Base-by-base conservation (phyloP, 1,139 yeast species). In the Hemisphaericaspora lyxosophila region DNA sequence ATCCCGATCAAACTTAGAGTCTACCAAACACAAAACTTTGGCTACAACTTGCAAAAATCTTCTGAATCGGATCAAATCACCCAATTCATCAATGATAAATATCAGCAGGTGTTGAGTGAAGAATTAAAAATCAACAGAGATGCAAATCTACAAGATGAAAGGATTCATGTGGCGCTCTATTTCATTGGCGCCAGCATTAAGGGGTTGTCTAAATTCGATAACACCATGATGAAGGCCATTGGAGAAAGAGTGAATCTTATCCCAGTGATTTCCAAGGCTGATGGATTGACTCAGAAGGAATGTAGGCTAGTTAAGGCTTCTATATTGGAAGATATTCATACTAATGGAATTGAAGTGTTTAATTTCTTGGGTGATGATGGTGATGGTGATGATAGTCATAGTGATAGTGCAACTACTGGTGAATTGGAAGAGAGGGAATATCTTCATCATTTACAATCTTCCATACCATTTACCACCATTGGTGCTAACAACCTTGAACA, bases 251-350 rank as follows among this genome's bases (percentile, higher is more conserved):
- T 75, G 20, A 82, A 82, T 53, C 62, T 82, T 5, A 62, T 82
- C 25, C 82, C 86, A 2, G 60, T 82, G 71, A 92, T 92, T 62
- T 96, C 96, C 46, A 41, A 44, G 33, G 40, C 83, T 2, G 89
- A 82, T 54, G 57, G 75, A 3, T 62, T 80, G 35, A 80, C 82
- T 0, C 61, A 57, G 13, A 54, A 55, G 2, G 86, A 82, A 48
- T 48, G 78, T 37, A 39, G 37, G 11, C 51, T 59, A 26, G 72
- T 71, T 57, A 79, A 75, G 55, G 49, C 58, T 36, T 50, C 67
- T 37, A 67, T 82, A 29, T 57, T 60, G 46, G 56, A 62, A 31
- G 78, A 75, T 45, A 67, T 82, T 17, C 56, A 55, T 33, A 54
- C 60, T 8, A 59, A 71, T 47, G 55, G 61, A 22, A 76, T 82